Evolutionary conservation across 257 asterid genomes (phyloP).

Genomic region (Solanum phureja): DNA sequence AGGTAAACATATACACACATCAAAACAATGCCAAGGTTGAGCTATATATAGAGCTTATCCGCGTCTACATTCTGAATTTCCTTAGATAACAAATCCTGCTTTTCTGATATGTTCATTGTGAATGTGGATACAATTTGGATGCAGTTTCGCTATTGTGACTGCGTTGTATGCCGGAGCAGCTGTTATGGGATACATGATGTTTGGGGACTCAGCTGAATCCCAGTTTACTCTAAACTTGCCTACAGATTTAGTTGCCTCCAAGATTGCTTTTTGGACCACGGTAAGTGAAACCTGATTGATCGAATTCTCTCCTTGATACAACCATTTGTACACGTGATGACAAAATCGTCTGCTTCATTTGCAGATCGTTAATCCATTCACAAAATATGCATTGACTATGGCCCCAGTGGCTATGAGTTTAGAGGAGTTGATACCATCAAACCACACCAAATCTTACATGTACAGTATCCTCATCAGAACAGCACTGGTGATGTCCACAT

Average conservation of each 20-base stretch:
- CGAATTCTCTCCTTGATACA: neutral
- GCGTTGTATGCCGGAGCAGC: constrained; percentile 68
- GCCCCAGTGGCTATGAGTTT: constrained; percentile 91
- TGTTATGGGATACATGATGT: constrained; percentile 74
- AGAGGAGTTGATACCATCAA: constrained; percentile 75
- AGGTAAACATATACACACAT: constrained; percentile 30
- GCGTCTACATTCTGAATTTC: neutral
- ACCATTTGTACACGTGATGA: neutral
- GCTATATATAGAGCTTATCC: neutral
- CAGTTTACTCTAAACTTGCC: constrained; percentile 98
- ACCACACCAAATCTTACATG: constrained; percentile 35
- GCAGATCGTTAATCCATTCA: constrained; percentile 95
- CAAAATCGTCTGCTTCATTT: constrained; percentile 7
- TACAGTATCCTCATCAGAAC: constrained; percentile 69
- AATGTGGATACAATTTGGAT: neutral
- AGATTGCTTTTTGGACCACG: constrained; percentile 92
- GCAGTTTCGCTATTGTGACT: constrained; percentile 80
- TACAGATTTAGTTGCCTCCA: constrained; percentile 55
- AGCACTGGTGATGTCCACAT: constrained; percentile 64
- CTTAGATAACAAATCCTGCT: neutral
- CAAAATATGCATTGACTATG: constrained; percentile 91
- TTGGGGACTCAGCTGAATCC: constrained; percentile 66
- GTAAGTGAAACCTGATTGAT: constrained; percentile 23
- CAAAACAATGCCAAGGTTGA: neutral
- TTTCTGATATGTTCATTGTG: neutral